Conservation (phyloP, 805 yeast species). For the Saccharomycopsis malanga region DNA sequence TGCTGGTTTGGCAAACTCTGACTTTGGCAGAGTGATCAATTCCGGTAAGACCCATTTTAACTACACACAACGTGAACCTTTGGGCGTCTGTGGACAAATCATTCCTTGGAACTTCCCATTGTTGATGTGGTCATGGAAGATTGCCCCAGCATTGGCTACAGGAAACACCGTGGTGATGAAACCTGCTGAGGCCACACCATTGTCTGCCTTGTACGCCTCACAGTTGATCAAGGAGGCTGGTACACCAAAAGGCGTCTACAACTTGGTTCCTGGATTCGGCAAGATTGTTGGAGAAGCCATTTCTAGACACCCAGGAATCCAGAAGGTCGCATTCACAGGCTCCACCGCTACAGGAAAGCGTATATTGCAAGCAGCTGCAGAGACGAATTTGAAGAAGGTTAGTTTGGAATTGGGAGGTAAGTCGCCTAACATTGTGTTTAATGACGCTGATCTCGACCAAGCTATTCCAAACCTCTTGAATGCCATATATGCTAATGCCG, state of each 20-base stretch:
- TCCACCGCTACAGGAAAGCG: conserved; percentile 87
- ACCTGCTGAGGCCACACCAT: conserved; percentile 88
- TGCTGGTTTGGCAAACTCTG: conserved; percentile 88
- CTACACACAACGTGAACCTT: conserved; percentile 79
- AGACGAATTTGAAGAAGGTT: conserved; percentile 76
- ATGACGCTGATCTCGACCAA: conserved; percentile 72
- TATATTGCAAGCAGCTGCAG: conserved; percentile 76
- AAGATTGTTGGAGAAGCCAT: conserved; percentile 76
- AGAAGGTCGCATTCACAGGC: conserved; percentile 92
- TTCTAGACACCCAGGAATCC: conserved; percentile 68
- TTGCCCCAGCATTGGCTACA: conserved; percentile 86
- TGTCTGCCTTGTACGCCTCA: conserved; percentile 73
- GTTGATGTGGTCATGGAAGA: conserved; percentile 89
- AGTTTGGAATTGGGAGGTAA: conserved; percentile 96
- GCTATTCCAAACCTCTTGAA: conserved; percentile 68
- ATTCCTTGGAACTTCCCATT: conserved; percentile 97
- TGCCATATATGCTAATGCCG: conserved; percentile 89
- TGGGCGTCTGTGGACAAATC: conserved; percentile 92
- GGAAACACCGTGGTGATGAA: conserved; percentile 86
- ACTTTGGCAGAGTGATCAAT: conserved; percentile 66
- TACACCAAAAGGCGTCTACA: conserved; percentile 83
- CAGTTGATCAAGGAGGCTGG: conserved; percentile 71
- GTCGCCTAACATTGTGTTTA: conserved; percentile 83
- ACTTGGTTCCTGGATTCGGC: conserved; percentile 83
- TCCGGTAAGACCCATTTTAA: conserved; percentile 66